Conservation (phyloP, 768 basidiomycete genomes). For the Mycena pura region DNA sequence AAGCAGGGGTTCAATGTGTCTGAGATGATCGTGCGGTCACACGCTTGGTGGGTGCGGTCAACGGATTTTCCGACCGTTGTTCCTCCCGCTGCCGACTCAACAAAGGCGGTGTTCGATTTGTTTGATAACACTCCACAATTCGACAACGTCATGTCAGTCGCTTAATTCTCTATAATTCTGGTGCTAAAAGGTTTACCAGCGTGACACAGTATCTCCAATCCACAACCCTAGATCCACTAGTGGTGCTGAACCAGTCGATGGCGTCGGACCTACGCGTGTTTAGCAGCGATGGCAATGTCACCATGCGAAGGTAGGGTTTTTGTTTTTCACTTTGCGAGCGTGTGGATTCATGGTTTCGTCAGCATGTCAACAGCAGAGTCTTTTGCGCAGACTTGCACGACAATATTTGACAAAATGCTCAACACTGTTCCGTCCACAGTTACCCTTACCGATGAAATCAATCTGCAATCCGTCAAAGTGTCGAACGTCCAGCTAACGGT, state of each 20-base stretch:
- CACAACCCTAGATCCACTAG: constrained; percentile 46
- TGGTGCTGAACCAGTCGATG: constrained; percentile 43
- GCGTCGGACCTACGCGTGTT: constrained; percentile 50
- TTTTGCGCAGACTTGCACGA: constrained; percentile 21
- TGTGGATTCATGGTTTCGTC: constrained; percentile 28
- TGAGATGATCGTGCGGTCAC: constrained; percentile 63
- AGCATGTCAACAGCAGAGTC: constrained; percentile 15
- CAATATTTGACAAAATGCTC: constrained; percentile 30
- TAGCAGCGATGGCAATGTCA: constrained; percentile 45
- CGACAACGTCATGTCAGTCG: constrained; percentile 21
- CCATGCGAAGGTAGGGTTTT: constrained; percentile 44
- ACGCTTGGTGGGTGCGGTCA: constrained; percentile 57
- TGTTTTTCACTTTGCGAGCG: background rate
- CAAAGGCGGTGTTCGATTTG: constrained; percentile 36
- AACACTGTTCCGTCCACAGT: constrained; percentile 31
- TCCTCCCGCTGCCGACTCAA: constrained; percentile 37
- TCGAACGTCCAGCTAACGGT: constrained; percentile 21
- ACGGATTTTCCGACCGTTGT: constrained; percentile 54
- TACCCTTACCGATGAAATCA: constrained; percentile 28
- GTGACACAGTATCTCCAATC: constrained; percentile 48
- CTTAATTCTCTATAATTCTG: background rate
- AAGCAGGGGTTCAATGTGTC: constrained; percentile 49
- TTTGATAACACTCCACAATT: constrained; percentile 45
- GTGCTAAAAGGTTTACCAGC: too few relatives aligned
- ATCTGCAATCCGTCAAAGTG: constrained; percentile 21